A percentile compares a stretch with the other conserved stretches of the same genome.
Evolutionary conservation across 306 rosid genomes (phyloP).

Genomic region (Macrotyloma uniflorum): DNA sequence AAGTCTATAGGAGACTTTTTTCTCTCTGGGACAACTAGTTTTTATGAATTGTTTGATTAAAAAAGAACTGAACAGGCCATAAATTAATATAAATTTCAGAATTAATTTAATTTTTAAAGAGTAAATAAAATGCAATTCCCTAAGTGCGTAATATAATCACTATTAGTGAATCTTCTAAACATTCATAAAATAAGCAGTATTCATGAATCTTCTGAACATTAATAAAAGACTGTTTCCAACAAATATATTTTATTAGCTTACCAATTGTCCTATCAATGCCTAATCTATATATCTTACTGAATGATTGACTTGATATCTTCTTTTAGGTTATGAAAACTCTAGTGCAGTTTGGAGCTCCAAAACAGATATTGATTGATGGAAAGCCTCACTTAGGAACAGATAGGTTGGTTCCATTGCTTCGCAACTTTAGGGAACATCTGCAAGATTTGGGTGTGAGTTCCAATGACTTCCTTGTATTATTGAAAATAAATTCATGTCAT

Average conservation of each 20-base stretch:
- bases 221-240: not conserved
- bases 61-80: not conserved
- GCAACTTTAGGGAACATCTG: constrained; percentile 84
- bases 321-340: constrained; percentile 87
- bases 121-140: not conserved
- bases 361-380: constrained; percentile 78
- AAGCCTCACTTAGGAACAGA: constrained; percentile 98
- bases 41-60: not conserved
- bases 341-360: constrained; percentile 91
- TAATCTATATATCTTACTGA: constrained; percentile 26
- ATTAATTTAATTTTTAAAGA: not conserved
- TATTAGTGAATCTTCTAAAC: not conserved
- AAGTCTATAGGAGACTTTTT: not conserved
- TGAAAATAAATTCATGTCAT: constrained; percentile 31
- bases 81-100: not conserved
- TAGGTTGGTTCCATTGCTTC: constrained; percentile 91
- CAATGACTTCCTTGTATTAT: constrained; percentile 22
- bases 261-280: not conserved
- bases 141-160: not conserved
- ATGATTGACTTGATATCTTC: constrained; percentile 34
- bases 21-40: not conserved
- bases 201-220: not conserved
- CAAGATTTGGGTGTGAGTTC: constrained; percentile 85
- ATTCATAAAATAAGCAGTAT: not conserved
- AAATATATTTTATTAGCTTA: not conserved